Percentiles rank a stretch among this genome's conserved stretches.
Conservation (phyloP, 2,329 filamentous ascomycete genomes). For the Drechslera avenae region DNA sequence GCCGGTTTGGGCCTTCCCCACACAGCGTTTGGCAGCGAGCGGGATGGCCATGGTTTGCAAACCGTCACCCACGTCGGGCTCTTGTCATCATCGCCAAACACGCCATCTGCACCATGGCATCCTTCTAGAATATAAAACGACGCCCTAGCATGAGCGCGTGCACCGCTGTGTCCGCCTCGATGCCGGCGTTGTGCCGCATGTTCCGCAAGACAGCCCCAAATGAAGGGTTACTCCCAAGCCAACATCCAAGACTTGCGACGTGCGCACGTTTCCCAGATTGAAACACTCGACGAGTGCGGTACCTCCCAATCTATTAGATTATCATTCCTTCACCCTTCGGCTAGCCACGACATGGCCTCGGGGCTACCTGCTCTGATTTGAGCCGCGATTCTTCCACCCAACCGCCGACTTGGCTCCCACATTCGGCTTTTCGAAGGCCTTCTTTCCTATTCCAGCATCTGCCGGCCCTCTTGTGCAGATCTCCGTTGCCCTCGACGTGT, state of each 20-base stretch:
- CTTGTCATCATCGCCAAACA: constrained; percentile 18
- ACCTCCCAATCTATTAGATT: constrained; percentile 44
- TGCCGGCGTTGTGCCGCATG: constrained; percentile 11
- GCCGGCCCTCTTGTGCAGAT: background rate
- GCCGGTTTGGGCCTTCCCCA: constrained; percentile 27
- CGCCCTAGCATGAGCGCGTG: constrained; percentile 5
- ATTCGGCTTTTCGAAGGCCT: constrained; percentile 3
- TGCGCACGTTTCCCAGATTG: constrained; percentile 29
- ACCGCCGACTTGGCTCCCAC: constrained; percentile 34
- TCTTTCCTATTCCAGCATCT: constrained; percentile 6
- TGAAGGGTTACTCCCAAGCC: constrained; percentile 18
- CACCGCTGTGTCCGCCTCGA: constrained; percentile 9
- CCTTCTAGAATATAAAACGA: constrained; percentile 26
- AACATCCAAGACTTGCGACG: constrained; percentile 6
- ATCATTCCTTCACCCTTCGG: constrained; percentile 13
- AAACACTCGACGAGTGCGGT: constrained; percentile 30
- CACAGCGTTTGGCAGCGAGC: constrained; percentile 19
- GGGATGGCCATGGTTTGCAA: constrained; percentile 10
- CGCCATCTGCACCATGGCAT: constrained; percentile 25
- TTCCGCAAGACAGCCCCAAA: constrained; percentile 28
- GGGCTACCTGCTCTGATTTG: constrained; percentile 27
- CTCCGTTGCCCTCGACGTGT: constrained; percentile 1
- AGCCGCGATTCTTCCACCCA: constrained; percentile 31
- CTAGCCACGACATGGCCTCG: constrained; percentile 18
- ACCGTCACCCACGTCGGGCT: constrained; percentile 21